Evolutionary conservation across 2,329 filamentous ascomycete species (phyloP).

Genomic region (Diaporthe australafricana): DNA sequence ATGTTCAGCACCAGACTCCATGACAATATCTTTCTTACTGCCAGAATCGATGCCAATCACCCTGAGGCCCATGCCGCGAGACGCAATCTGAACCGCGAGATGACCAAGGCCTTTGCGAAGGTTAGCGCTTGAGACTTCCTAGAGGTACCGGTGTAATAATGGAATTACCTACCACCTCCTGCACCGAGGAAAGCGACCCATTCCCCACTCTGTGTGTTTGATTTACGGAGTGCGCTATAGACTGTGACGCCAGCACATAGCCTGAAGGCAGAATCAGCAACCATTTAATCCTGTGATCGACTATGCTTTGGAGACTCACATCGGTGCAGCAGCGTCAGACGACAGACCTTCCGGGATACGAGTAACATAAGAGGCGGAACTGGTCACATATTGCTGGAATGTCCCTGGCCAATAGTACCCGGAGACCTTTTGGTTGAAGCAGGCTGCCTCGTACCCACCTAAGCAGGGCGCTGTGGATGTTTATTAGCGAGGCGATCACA

Average conservation of each 20-base stretch:
- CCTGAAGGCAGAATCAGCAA: neutral
- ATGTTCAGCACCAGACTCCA: slow-evolving; percentile 71
- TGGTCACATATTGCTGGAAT: slow-evolving; percentile 77
- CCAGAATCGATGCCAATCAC: slow-evolving; percentile 37
- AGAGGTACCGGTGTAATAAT: slow-evolving; percentile 63
- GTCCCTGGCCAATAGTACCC: slow-evolving; percentile 78
- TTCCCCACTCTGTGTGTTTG: slow-evolving; percentile 67
- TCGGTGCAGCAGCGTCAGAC: slow-evolving; percentile 72
- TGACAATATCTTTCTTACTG: slow-evolving; percentile 38
- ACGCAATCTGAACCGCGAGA: slow-evolving; percentile 33
- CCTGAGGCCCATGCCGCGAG: slow-evolving; percentile 34
- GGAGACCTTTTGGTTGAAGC: slow-evolving; percentile 70
- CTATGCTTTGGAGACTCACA: slow-evolving; percentile 49
- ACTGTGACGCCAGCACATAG: slow-evolving; percentile 66
- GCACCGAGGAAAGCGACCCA: slow-evolving; percentile 71
- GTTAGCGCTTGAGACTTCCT: slow-evolving; percentile 48
- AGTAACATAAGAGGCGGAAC: slow-evolving; percentile 75
- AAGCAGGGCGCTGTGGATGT: slow-evolving; percentile 54
- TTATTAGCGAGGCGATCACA: slow-evolving; percentile 45
- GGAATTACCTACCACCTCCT: slow-evolving; percentile 75
- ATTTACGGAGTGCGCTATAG: slow-evolving; percentile 74
- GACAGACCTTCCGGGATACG: slow-evolving; percentile 72
- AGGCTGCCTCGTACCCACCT: slow-evolving; percentile 72
- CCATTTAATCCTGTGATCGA: too few species aligned
- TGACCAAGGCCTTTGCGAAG: slow-evolving; percentile 28